phyloP scores from a whole-genome alignment of 2,329 filamentous ascomycete species.

The Cladosporium sphaerospermum region DNA sequence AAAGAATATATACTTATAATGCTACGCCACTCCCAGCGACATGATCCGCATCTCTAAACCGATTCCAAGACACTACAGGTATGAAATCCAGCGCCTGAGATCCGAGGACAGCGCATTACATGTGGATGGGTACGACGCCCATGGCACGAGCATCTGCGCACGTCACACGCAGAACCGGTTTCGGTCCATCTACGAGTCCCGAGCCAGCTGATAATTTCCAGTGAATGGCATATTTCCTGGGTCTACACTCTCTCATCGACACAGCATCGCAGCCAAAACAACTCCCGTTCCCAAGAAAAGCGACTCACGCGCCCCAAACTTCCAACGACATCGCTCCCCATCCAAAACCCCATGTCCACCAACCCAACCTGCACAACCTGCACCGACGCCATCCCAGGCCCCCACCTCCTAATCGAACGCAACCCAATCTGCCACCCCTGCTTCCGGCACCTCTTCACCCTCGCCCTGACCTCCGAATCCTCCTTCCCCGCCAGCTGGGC shows the following conservation, averaged over 20 bases:
- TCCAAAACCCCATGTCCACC: not conserved
- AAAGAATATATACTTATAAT: conserved; percentile 7
- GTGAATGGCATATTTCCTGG: too few species aligned
- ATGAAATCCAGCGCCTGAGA: too few species aligned
- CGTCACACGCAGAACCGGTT: too few species aligned
- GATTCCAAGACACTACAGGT: too few species aligned
- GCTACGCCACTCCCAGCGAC: conserved; percentile 9
- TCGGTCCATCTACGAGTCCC: too few species aligned
- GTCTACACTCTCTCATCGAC: too few species aligned
- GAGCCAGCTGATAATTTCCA: too few species aligned
- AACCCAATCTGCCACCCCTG: conserved; percentile 12
- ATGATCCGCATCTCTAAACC: too few species aligned
- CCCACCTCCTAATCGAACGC: not conserved
- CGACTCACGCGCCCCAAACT: not conserved
- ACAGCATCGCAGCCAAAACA: not conserved
- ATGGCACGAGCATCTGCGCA: too few species aligned
- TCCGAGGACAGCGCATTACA: too few species aligned
- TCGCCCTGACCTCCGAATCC: conserved; percentile 12
- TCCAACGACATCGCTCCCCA: not conserved
- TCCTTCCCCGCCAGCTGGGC: conserved; percentile 16
- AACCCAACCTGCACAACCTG: conserved; percentile 1
- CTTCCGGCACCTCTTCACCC: conserved; percentile 14
- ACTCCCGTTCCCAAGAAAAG: not conserved
- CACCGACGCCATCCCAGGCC: not conserved
- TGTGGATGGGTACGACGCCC: too few species aligned